Evolutionary conservation across 371 early-diverging fungal genomes (phyloP).

Genomic region (Apophysomyces ossiformis): DNA sequence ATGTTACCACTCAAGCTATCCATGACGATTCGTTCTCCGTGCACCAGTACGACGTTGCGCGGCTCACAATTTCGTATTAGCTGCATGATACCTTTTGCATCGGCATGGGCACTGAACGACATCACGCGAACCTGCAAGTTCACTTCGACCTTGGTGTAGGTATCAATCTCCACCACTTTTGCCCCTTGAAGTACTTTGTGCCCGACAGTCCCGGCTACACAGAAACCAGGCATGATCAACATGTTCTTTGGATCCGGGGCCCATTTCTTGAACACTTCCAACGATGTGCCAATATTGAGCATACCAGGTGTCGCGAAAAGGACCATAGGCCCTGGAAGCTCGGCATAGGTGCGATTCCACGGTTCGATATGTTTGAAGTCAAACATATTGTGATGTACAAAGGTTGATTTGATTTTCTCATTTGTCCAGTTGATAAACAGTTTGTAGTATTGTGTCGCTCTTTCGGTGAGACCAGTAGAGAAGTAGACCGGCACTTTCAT

Average conservation of each 20-base stretch:
- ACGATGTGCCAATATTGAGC: slow-evolving; percentile 85
- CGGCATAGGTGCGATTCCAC: slow-evolving; percentile 74
- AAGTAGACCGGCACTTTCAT: slow-evolving; percentile 91
- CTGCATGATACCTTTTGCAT: slow-evolving; percentile 98
- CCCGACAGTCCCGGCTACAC: slow-evolving; percentile 95
- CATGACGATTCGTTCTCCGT: slow-evolving; percentile 97
- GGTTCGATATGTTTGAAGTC: slow-evolving; percentile 93
- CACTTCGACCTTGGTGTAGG: slow-evolving; percentile 77
- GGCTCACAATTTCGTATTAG: slow-evolving; percentile 94
- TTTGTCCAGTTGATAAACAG: slow-evolving; percentile 97
- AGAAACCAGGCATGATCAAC: slow-evolving; percentile 94
- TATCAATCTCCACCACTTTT: slow-evolving; percentile 81
- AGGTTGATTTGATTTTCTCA: slow-evolving; percentile 87
- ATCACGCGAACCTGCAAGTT: slow-evolving; percentile 94
- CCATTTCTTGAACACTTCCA: slow-evolving; percentile 90
- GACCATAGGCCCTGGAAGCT: slow-evolving; percentile 87
- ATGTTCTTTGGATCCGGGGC: slow-evolving; percentile 89
- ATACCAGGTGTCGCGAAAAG: slow-evolving; percentile 96
- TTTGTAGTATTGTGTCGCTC: slow-evolving; percentile 94
- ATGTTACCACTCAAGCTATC: slow-evolving; percentile 83
- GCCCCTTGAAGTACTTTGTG: slow-evolving; percentile 94
- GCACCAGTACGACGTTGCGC: slow-evolving; percentile 97
- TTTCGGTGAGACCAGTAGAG: slow-evolving; percentile 91
- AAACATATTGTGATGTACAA: slow-evolving; percentile 89
- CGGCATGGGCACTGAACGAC: slow-evolving; percentile 99